Evolutionary conservation across 2,329 filamentous ascomycete species (phyloP).

Genomic region (Calonectria ilicicola): DNA sequence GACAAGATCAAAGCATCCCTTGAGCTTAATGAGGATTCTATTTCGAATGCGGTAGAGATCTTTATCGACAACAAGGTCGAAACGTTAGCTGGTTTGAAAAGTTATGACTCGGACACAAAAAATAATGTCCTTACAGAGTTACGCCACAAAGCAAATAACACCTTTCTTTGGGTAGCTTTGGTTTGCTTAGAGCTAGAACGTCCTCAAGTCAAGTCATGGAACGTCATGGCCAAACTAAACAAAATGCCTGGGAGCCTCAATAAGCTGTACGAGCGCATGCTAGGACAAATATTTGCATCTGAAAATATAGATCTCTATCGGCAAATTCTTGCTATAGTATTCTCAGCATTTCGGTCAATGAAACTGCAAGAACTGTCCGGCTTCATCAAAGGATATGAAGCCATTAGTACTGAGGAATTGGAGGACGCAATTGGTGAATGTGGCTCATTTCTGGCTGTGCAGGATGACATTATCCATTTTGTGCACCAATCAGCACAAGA

Average conservation of each 20-base stretch:
- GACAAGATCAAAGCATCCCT: conserved; percentile 45
- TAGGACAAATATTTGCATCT: conserved; percentile 45
- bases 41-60: conserved; percentile 47
- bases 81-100: not conserved
- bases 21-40: conserved; percentile 50
- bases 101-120: conserved; percentile 3
- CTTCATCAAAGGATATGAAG: conserved; percentile 32
- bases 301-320: conserved; percentile 46
- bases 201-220: not conserved
- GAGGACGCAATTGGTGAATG: conserved; percentile 47
- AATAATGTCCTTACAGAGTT: conserved; percentile 33
- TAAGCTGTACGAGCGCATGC: conserved; percentile 53
- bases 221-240: conserved; percentile 24
- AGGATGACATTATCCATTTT: conserved; percentile 46
- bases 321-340: conserved; percentile 47
- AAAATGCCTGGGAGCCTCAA: conserved; percentile 50
- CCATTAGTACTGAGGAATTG: conserved; percentile 30
- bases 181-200: conserved; percentile 35
- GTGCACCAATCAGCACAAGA: conserved; percentile 60
- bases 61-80: conserved; percentile 46
- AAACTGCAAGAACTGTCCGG: conserved; percentile 47
- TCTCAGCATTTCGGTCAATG: conserved; percentile 51
- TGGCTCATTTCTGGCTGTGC: conserved; percentile 54
- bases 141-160: conserved; percentile 48
- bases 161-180: conserved; percentile 44